Conservation (phyloP, 257 asterid species). For the Lithospermum erythrorhizon region DNA sequence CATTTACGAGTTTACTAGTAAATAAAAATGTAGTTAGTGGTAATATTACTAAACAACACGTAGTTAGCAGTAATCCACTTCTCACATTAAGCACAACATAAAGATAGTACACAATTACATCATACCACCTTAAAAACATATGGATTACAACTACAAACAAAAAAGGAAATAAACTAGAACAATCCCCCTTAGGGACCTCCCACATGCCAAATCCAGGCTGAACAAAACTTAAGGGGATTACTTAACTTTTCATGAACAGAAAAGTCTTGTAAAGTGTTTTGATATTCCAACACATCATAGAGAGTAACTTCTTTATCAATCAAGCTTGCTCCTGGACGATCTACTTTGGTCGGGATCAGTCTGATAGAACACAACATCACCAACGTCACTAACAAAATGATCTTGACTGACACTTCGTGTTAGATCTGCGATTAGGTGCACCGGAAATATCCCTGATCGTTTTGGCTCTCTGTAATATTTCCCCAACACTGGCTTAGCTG, state of each 20-base stretch:
- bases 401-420: slow-evolving; percentile 21
- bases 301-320: no score
- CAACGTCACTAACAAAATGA: slow-evolving; percentile 26
- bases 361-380: slow-evolving; percentile 28
- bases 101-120: not conserved
- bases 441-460: slow-evolving; percentile 21
- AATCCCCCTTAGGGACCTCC: no score
- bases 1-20: no score
- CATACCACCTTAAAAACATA: not conserved
- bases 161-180: no score
- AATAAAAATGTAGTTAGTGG: no score
- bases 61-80: no score
- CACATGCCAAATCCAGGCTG: no score
- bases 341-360: slow-evolving; percentile 5
- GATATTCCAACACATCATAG: no score
- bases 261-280: no score
- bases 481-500: slow-evolving; percentile 24
- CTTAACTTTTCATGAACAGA: no score
- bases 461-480: slow-evolving; percentile 27
- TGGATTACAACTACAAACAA: not conserved
- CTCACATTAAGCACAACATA: not conserved
- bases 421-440: slow-evolving; percentile 16
- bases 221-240: not conserved
- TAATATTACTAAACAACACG: no score
- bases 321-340: not conserved